A percentile compares a stretch with the other conserved stretches of the same genome.
phyloP scores from a whole-genome alignment of 805 yeast genomes.

The Candida loeiensis region DNA sequence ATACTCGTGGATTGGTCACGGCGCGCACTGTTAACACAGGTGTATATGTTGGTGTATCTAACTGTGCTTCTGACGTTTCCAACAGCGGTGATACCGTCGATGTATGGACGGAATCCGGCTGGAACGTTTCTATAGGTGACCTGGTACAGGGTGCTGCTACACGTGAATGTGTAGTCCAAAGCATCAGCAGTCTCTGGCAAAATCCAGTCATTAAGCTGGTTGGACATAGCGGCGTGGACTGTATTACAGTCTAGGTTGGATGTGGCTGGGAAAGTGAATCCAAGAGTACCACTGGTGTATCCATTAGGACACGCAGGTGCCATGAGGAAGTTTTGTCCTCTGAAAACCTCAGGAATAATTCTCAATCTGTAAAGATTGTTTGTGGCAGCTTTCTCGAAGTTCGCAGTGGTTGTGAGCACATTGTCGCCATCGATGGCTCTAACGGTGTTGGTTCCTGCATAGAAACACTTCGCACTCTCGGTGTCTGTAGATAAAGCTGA shows the following conservation, averaged over 20 bases:
- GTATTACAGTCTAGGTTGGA: conserved; percentile 19
- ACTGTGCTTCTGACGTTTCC: neutral
- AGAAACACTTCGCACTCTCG: conserved; percentile 9
- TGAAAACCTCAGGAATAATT: conserved; percentile 13
- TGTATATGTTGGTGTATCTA: conserved; percentile 9
- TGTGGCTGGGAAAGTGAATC: conserved; percentile 13
- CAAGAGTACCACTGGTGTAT: conserved; percentile 20
- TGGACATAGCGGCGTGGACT: conserved; percentile 16
- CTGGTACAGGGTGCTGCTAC: neutral
- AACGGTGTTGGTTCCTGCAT: conserved; percentile 14
- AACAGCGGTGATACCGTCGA: conserved; percentile 5
- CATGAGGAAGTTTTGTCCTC: conserved; percentile 10
- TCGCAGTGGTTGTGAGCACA: conserved; percentile 11
- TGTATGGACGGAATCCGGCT: conserved; percentile 24
- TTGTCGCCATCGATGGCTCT: conserved; percentile 17
- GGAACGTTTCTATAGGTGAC: conserved; percentile 20
- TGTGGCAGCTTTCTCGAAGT: conserved; percentile 3
- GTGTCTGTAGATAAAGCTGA: conserved; percentile 11
- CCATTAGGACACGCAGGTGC: conserved; percentile 21
- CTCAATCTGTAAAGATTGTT: neutral
- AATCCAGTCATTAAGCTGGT: conserved; percentile 5
- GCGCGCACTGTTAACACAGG: conserved; percentile 12
- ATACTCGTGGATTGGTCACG: neutral
- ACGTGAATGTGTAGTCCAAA: conserved; percentile 7
- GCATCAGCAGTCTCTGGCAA: conserved; percentile 2